These are phyloP conservation scores for Daedalea quercina DNA, from an alignment of 768 basidiomycete species.

Conservation along the genomic window DNA sequence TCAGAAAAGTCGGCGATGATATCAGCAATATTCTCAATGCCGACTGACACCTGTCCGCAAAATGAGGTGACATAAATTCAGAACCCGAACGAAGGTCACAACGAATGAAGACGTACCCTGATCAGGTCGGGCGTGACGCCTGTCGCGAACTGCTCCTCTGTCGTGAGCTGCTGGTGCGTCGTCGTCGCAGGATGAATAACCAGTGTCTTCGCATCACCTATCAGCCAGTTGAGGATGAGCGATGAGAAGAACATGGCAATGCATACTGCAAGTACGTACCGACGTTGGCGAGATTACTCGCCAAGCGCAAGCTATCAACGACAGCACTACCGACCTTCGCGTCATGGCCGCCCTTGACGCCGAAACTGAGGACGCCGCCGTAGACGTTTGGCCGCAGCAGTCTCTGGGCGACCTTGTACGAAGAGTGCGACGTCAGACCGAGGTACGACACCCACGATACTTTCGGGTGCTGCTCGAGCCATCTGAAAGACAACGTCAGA, in stretches of 20 bases:
- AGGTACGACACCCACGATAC: slow-evolving; percentile 78
- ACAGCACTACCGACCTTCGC: slow-evolving; percentile 44
- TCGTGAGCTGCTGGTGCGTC: slow-evolving; percentile 64
- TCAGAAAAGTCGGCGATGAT: slow-evolving; percentile 38
- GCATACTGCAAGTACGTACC: slow-evolving; percentile 31
- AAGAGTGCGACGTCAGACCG: slow-evolving; percentile 57
- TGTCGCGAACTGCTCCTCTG: slow-evolving; percentile 50
- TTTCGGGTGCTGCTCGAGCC: slow-evolving; percentile 56
- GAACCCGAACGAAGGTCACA: not conserved
- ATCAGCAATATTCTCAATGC: slow-evolving; percentile 34
- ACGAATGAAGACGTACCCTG: slow-evolving; percentile 35
- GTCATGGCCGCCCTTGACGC: slow-evolving; percentile 45
- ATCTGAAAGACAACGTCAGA: slow-evolving; percentile 18
- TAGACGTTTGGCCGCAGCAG: slow-evolving; percentile 48
- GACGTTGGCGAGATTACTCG: slow-evolving; percentile 69
- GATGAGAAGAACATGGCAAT: not conserved
- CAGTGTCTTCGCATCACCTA: slow-evolving; percentile 71
- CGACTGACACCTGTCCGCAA: slow-evolving; percentile 30
- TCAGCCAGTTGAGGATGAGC: not conserved
- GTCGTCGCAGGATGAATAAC: slow-evolving; percentile 76
- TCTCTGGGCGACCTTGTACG: slow-evolving; percentile 50
- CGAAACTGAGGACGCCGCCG: slow-evolving; percentile 77
- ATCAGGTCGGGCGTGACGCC: slow-evolving; percentile 76
- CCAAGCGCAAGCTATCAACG: slow-evolving; percentile 67
- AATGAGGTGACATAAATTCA: not conserved